phyloP scores from a whole-genome alignment of 2,329 filamentous ascomycete genomes.

The Alternaria gansuensis region DNA sequence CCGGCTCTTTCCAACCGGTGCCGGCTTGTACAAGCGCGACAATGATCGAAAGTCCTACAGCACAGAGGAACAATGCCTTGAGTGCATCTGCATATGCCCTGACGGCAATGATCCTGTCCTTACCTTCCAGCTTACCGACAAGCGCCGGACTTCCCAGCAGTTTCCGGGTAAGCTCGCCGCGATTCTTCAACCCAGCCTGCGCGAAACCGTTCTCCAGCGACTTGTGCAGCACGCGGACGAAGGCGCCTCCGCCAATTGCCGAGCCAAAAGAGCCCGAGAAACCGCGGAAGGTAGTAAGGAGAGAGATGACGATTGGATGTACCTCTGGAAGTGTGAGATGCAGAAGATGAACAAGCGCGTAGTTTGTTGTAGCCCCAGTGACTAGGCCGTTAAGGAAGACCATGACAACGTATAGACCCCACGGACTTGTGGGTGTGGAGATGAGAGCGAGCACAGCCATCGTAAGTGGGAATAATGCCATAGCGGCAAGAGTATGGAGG shows the following conservation, averaged over 20 bases:
- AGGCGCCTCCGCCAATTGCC: conserved; percentile 79
- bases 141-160: conserved; percentile 68
- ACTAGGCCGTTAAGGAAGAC: conserved; percentile 76
- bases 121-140: conserved; percentile 60
- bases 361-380: conserved; percentile 78
- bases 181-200: conserved; percentile 51
- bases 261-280: conserved; percentile 84
- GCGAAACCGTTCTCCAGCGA: conserved; percentile 67
- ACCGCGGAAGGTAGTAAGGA: conserved; percentile 81
- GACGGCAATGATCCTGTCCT: conserved; percentile 62
- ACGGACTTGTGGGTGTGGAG: conserved; percentile 62
- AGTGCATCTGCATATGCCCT: conserved; percentile 64
- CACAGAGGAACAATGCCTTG: conserved; percentile 62
- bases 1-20: conserved; percentile 63
- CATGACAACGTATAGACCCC: conserved; percentile 64
- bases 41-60: conserved; percentile 59
- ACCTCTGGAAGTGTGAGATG: conserved; percentile 72
- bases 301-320: conserved; percentile 78
- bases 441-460: conserved; percentile 66
- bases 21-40: conserved; percentile 65
- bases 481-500: conserved; percentile 67
- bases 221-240: conserved; percentile 67
- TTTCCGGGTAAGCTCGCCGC: conserved; percentile 60
- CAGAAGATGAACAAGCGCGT: conserved; percentile 80
- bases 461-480: conserved; percentile 68